A percentile compares a stretch with the other conserved stretches of the same genome.
These are phyloP conservation scores for Fusarium gaditjirri DNA, from an alignment of 2,329 filamentous ascomycete genomes.

Conservation along the genomic window DNA sequence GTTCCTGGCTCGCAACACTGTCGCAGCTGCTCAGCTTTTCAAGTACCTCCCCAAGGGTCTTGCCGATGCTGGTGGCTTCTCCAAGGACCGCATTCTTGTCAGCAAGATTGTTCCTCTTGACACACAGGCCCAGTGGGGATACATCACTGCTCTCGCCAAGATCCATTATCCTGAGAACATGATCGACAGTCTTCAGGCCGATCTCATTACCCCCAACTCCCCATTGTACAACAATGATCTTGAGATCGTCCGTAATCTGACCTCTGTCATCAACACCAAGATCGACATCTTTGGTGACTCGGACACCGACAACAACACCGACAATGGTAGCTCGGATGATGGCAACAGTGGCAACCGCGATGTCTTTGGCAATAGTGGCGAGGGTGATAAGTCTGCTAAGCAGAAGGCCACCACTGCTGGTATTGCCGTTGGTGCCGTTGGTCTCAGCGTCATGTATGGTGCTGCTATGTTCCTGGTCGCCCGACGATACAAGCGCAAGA, in stretches of 20 bases:
- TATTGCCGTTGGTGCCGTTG: slow-evolving; percentile 80
- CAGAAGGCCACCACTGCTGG: slow-evolving; percentile 71
- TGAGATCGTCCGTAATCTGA: slow-evolving; percentile 75
- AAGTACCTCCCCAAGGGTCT: slow-evolving; percentile 78
- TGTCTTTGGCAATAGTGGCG: slow-evolving; percentile 55
- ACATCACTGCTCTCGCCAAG: slow-evolving; percentile 79
- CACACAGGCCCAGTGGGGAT: slow-evolving; percentile 74
- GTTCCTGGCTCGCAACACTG: slow-evolving; percentile 77
- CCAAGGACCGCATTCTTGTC: slow-evolving; percentile 68
- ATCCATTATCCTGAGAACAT: slow-evolving; percentile 78
- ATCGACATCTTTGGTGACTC: slow-evolving; percentile 63
- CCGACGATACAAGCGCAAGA: slow-evolving; percentile 88
- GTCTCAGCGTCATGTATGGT: slow-evolving; percentile 86
- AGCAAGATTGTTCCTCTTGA: slow-evolving; percentile 80
- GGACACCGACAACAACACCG: slow-evolving; percentile 49
- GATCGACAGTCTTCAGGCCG: slow-evolving; percentile 73
- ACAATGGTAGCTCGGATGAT: slow-evolving; percentile 45
- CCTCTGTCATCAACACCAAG: slow-evolving; percentile 83
- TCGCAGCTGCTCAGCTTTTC: slow-evolving; percentile 88
- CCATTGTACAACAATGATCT: slow-evolving; percentile 77
- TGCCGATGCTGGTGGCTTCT: slow-evolving; percentile 69
- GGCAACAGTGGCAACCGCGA: slow-evolving; percentile 54
- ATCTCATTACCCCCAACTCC: slow-evolving; percentile 78
- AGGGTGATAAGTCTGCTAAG: slow-evolving; percentile 65
- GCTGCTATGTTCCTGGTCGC: slow-evolving; percentile 95